phyloP scores from a whole-genome alignment of 495 filamentous ascomycete species.

The Thermochaetoides thermophila region DNA sequence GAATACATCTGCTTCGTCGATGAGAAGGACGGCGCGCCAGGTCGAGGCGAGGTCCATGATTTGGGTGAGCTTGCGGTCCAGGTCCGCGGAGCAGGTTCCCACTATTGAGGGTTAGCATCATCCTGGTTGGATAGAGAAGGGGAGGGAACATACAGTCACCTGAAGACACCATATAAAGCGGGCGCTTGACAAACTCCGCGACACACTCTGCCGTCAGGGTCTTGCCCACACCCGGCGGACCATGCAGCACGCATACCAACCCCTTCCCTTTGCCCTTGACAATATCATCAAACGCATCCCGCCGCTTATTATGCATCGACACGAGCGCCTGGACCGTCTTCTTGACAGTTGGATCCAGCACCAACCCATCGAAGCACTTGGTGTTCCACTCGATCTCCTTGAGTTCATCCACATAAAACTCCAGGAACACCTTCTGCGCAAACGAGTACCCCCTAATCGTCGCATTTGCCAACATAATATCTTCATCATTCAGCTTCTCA shows the following conservation, averaged over 20 bases:
- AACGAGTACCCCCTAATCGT: constrained; percentile 25
- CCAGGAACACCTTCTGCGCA: constrained; percentile 15
- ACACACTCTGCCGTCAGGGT: constrained; percentile 30
- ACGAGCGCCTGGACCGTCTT: constrained; percentile 39
- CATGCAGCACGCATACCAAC: constrained; percentile 28
- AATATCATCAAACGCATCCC: constrained; percentile 22
- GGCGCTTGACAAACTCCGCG: constrained; percentile 35
- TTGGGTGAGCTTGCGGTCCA: constrained; percentile 24
- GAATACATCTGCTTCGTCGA: constrained; percentile 38
- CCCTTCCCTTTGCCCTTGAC: constrained; percentile 24
- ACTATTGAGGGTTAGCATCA: constrained; percentile 2
- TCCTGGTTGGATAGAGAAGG: neutral
- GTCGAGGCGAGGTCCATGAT: constrained; percentile 32
- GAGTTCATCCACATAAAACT: constrained; percentile 20
- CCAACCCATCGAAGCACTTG: constrained; percentile 36
- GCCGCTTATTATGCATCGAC: constrained; percentile 17
- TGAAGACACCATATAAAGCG: constrained; percentile 38
- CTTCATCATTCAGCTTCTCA: constrained; percentile 15
- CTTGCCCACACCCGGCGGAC: constrained; percentile 26
- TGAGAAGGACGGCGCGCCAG: constrained; percentile 38
- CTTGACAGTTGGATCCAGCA: constrained; percentile 36
- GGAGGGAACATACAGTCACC: constrained; percentile 24
- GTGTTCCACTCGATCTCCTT: constrained; percentile 18
- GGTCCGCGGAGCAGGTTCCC: constrained; percentile 20
- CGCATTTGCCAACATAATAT: constrained; percentile 15